These are phyloP conservation scores for Linnemannia hyalina DNA, from an alignment of 192 early-diverging fungal genomes.

Conservation along the genomic window DNA sequence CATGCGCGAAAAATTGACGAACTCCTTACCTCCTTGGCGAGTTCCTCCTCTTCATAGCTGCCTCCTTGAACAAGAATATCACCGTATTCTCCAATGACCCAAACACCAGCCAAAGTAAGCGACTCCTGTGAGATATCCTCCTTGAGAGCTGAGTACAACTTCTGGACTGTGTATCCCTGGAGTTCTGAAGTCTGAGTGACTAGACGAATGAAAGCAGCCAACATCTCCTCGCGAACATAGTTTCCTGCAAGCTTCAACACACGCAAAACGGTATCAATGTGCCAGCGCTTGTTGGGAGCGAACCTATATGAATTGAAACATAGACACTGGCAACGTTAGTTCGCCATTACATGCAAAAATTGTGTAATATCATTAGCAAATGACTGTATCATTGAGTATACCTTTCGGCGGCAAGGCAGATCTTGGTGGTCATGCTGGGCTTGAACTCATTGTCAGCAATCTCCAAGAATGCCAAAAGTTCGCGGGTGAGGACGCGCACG, in stretches of 20 bases:
- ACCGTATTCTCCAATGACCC: slow-evolving; percentile 98
- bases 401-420: slow-evolving; percentile 92
- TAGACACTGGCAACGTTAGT: neutral
- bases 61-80: slow-evolving; percentile 85
- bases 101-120: slow-evolving; percentile 88
- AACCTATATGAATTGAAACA: slow-evolving; percentile 61
- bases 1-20: too few species aligned
- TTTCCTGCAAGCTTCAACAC: slow-evolving; percentile 84
- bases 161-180: slow-evolving; percentile 92
- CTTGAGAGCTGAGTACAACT: slow-evolving; percentile 88
- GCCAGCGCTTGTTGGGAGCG: slow-evolving; percentile 96
- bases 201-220: slow-evolving; percentile 91
- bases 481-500: slow-evolving; percentile 92
- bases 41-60: slow-evolving; percentile 78
- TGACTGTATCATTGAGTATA: slow-evolving; percentile 9
- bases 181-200: slow-evolving; percentile 83
- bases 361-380: neutral
- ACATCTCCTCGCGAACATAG: slow-evolving; percentile 79
- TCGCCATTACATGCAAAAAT: neutral
- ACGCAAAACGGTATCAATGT: slow-evolving; percentile 94
- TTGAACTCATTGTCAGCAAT: slow-evolving; percentile 91
- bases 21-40: slow-evolving; percentile 60
- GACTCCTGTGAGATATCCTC: slow-evolving; percentile 86
- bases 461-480: slow-evolving; percentile 94
- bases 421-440: slow-evolving; percentile 90